phyloP scores from a whole-genome alignment of 768 basidiomycete species.

The Leccinum imitatum region DNA sequence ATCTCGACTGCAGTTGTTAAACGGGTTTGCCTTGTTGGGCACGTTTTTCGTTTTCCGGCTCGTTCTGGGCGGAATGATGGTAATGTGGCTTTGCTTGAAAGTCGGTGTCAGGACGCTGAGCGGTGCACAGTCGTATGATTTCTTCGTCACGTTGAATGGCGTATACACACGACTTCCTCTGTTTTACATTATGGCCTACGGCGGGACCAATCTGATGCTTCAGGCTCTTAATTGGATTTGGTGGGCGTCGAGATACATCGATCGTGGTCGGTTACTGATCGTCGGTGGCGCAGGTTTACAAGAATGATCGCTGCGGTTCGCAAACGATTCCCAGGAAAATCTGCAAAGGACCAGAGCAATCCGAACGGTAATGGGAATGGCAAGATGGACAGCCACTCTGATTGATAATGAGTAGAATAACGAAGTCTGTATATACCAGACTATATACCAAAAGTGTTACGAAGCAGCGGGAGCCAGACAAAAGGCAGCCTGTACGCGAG shows the following conservation, averaged over 20 bases:
- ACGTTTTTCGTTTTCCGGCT: constrained; percentile 73
- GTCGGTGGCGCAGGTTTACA: constrained; percentile 46
- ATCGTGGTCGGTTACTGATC: neutral
- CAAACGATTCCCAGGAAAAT: constrained; percentile 52
- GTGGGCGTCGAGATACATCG: constrained; percentile 39
- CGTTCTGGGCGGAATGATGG: constrained; percentile 61
- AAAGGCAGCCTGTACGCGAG: constrained; percentile 56
- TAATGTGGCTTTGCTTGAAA: constrained; percentile 7
- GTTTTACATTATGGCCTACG: constrained; percentile 50
- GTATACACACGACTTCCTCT: constrained; percentile 56
- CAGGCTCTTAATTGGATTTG: constrained; percentile 79
- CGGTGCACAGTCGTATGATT: constrained; percentile 56
- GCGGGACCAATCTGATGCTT: constrained; percentile 60
- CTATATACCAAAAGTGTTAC: constrained; percentile 17
- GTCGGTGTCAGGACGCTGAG: constrained; percentile 4
- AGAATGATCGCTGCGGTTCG: constrained; percentile 70
- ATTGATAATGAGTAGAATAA: neutral
- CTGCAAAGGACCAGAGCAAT: constrained; percentile 12
- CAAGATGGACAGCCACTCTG: constrained; percentile 13
- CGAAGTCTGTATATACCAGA: constrained; percentile 5
- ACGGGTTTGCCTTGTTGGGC: constrained; percentile 63
- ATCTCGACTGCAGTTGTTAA: constrained; percentile 62
- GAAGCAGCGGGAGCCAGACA: constrained; percentile 1
- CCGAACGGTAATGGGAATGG: constrained; percentile 17
- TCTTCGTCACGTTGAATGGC: constrained; percentile 56